Conservation (phyloP, 1,284 basidiomycete species). For the Schizopora paradoxa region DNA sequence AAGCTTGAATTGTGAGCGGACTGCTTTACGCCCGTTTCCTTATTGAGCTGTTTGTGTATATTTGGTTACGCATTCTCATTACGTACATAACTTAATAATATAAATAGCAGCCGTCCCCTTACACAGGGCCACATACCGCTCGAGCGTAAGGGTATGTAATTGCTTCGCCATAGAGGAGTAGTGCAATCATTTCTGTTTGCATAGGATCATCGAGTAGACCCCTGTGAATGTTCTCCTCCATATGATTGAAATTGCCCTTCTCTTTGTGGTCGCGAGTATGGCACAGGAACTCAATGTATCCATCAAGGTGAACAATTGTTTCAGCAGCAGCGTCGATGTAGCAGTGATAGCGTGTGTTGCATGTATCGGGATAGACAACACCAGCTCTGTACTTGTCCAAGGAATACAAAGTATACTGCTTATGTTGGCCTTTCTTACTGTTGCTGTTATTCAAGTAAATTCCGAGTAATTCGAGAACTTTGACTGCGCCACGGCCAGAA, state of each 20-base stretch:
- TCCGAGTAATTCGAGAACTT: conserved; percentile 27
- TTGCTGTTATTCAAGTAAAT: conserved; percentile 30
- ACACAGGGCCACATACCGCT: neutral
- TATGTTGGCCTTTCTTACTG: conserved; percentile 28
- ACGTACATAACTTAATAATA: no score
- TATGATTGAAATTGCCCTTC: conserved; percentile 11
- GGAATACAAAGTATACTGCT: no score
- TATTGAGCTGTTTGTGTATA: no score
- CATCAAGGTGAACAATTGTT: neutral
- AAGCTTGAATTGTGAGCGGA: no score
- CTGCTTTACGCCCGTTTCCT: no score
- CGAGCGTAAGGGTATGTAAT: conserved; percentile 11
- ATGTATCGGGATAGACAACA: no score
- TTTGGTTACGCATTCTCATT: no score
- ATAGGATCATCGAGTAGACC: conserved; percentile 11
- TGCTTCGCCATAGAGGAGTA: conserved; percentile 13
- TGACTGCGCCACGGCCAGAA: conserved; percentile 26
- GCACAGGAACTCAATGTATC: neutral
- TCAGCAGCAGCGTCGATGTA: conserved; percentile 2
- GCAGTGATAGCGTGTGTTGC: conserved; percentile 4
- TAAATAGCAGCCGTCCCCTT: no score
- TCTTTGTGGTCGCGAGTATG: conserved; percentile 1
- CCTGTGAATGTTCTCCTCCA: conserved; percentile 14
- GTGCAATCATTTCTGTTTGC: conserved; percentile 14
- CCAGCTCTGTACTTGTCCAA: no score